phyloP scores from a whole-genome alignment of 2,329 filamentous ascomycete genomes.

The Sarocladiaceae sp. region DNA sequence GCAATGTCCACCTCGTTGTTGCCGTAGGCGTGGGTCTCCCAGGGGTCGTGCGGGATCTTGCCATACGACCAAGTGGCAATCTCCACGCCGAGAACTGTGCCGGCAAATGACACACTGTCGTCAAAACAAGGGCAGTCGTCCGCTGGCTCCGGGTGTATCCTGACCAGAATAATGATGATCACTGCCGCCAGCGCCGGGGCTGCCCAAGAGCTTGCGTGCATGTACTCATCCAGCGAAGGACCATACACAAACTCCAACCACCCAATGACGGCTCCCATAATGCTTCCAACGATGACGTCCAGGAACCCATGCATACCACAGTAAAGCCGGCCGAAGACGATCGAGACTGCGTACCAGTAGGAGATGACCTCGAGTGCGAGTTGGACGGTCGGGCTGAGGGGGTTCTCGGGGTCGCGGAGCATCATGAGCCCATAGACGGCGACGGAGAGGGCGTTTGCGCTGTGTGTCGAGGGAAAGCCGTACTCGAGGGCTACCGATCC shows the following conservation, averaged over 20 bases:
- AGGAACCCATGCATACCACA: slow-evolving; percentile 98
- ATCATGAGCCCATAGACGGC: slow-evolving; percentile 75
- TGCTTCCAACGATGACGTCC: slow-evolving; percentile 76
- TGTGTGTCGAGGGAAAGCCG: slow-evolving; percentile 94
- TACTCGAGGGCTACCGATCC: slow-evolving; percentile 93
- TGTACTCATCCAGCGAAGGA: slow-evolving; percentile 60
- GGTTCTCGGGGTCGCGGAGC: slow-evolving; percentile 59
- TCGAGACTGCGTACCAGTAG: slow-evolving; percentile 83
- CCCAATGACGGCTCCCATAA: slow-evolving; percentile 63
- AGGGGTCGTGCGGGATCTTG: slow-evolving; percentile 40
- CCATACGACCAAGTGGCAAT: slow-evolving; percentile 78
- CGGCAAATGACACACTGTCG: slow-evolving; percentile 88
- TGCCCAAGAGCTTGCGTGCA: slow-evolving; percentile 59
- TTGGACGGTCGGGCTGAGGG: slow-evolving; percentile 52
- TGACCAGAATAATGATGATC: slow-evolving; percentile 67
- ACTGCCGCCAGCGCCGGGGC: slow-evolving; percentile 59
- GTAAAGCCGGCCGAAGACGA: slow-evolving; percentile 85
- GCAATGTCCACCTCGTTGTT: slow-evolving; percentile 58
- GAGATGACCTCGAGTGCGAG: slow-evolving; percentile 59
- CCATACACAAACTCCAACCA: slow-evolving; percentile 55
- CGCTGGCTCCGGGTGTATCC: slow-evolving; percentile 89
- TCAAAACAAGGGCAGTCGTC: slow-evolving; percentile 97
- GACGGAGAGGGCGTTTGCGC: slow-evolving; percentile 92
- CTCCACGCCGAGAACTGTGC: slow-evolving; percentile 80
- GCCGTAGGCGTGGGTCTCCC: slow-evolving; percentile 36